Evolutionary conservation across 2,329 filamentous ascomycete genomes (phyloP), one percentile per base, ranked within the genome.

Genomic region (Hypocrella siamensis): DNA sequence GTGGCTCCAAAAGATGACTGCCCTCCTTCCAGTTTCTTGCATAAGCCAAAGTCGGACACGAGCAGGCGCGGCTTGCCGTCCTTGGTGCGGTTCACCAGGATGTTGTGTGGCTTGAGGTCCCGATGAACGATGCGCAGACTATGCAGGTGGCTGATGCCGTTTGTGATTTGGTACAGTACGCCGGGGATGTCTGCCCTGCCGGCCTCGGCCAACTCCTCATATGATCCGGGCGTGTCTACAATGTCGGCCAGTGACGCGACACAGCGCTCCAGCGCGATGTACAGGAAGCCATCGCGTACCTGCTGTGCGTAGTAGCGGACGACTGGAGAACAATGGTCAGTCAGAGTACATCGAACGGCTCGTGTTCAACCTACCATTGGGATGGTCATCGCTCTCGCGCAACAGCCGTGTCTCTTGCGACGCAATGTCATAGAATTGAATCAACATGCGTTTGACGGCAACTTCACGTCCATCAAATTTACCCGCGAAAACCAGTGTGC

Each of bases 51-150:
- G 53, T 98, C 90, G 0, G 90, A 96, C 22, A 98, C 93, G 4
- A 98, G 71, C 24, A 98, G 67, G n/a, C 88, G 78, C 17, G 85
- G 77, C 22, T 67, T 71, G 26, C 72, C 71, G 36, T 75, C 67
- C 43, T 78, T 75, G 42, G 68, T 75, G 60, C 78, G 75, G 21
- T 75, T 71, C 36, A 96, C 85, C 2, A 98, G 65, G 31, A 98
- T 96, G 44, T 98, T 98, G 47, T 98, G 90, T 1, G 90, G 90
- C 52, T 98, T 98, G 46, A 98, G 70, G 48, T 98, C 90, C 32
- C 90, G 81, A 52, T 98, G 90, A 3, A 98, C 92, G 47, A 98
- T 94, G 38, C 90, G 80, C 27, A 96, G 67, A 14, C 76, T 79
- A 55, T 98, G 90, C 8, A 98, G 63, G 53, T 96, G 86, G 35